Percentiles rank a stretch among this genome's conserved stretches.
Conservation (phyloP, 169 alveolate genomes). For the Plasmodium relictum region DNA sequence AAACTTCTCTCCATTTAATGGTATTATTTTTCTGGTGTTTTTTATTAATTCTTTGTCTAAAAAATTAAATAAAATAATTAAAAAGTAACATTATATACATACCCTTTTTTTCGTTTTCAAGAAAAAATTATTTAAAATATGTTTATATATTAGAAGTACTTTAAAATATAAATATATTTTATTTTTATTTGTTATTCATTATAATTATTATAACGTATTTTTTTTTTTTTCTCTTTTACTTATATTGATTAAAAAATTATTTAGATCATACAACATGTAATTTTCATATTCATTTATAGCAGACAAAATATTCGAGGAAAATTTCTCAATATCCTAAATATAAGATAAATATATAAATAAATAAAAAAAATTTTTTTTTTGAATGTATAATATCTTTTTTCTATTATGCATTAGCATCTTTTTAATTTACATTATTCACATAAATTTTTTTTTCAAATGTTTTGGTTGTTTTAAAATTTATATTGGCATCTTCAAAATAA, state of each 20-base stretch:
- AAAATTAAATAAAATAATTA: not conserved
- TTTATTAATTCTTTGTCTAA: conserved; percentile 39
- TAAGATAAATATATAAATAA: conserved; percentile 1
- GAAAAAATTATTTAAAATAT: not conserved
- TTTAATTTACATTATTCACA: conserved; percentile 39
- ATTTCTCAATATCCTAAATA: conserved; percentile 53
- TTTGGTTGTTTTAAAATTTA: conserved; percentile 59
- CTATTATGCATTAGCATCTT: conserved; percentile 2
- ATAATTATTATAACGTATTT: too few relatives aligned
- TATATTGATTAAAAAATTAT: conserved; percentile 41
- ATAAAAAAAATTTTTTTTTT: not conserved
- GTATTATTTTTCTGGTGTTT: conserved; percentile 54
- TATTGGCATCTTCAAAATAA: conserved; percentile 73
- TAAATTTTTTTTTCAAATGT: conserved; percentile 41
- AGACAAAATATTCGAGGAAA: conserved; percentile 53
- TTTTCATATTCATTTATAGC: conserved; percentile 55
- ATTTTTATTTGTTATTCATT: not conserved
- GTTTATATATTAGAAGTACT: not conserved
- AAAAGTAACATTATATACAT: not conserved
- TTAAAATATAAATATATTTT: not conserved
- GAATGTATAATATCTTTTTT: not conserved
- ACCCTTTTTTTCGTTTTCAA: not conserved
- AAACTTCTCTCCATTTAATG: conserved; percentile 67
- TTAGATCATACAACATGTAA: conserved; percentile 32
- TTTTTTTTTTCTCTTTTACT: conserved; percentile 7